A percentile compares a stretch with the other conserved stretches of the same genome.
Evolutionary conservation across 352 stramenopile species (phyloP).

Genomic region (Globisporangium mamillatum): DNA sequence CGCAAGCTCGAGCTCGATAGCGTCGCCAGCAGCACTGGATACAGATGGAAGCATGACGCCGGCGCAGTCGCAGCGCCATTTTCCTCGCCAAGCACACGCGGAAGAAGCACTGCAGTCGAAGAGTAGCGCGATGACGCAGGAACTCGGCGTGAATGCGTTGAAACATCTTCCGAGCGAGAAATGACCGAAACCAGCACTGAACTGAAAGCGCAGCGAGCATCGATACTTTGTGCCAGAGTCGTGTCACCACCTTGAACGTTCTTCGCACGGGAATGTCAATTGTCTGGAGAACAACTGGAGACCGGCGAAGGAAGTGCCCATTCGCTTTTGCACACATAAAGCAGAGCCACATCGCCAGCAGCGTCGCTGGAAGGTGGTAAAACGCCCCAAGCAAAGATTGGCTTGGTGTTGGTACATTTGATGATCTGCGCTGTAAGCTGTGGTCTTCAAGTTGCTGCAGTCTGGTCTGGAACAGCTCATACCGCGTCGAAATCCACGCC

Average conservation of each 20-base stretch:
- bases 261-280: constrained; percentile 39
- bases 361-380: constrained; percentile 31
- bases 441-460: constrained; percentile 6
- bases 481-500: constrained; percentile 28
- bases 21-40: constrained; percentile 59
- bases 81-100: constrained; percentile 37
- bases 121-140: constrained; percentile 20
- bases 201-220: constrained; percentile 25
- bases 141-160: constrained; percentile 21
- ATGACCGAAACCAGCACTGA: constrained; percentile 35
- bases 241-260: constrained; percentile 21
- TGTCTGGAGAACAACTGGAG: constrained; percentile 31
- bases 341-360: constrained; percentile 43
- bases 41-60: constrained; percentile 24
- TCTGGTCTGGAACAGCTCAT: constrained; percentile 7
- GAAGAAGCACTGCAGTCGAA: constrained; percentile 44
- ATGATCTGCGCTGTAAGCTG: background rate
- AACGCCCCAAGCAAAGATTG: constrained; percentile 17
- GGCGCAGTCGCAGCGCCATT: constrained; percentile 23
- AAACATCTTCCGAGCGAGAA: constrained; percentile 27
- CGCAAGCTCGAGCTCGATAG: constrained; percentile 19
- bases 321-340: constrained; percentile 25
- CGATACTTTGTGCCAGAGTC: constrained; percentile 27
- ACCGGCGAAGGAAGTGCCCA: constrained; percentile 36
- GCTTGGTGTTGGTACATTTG: background rate